Evolutionary conservation across 129 eudicot species (phyloP).

Genomic region (Lactuca sativa): DNA sequence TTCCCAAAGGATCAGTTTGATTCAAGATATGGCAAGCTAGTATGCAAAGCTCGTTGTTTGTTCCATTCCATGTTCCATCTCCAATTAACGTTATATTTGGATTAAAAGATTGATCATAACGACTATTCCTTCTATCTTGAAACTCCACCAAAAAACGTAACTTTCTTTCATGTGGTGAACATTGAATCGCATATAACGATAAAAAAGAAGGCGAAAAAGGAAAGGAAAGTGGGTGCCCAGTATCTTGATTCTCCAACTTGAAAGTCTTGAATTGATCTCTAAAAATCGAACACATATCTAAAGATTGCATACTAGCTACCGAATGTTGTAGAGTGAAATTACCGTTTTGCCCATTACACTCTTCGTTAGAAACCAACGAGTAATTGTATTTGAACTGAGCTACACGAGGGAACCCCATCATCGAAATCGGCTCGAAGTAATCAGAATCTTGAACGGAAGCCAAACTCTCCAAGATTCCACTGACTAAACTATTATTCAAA

Average conservation of each 20-base stretch:
- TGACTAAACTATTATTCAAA: conserved; percentile 47
- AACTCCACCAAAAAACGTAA: conserved; percentile 44
- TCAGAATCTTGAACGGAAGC: conserved; percentile 30
- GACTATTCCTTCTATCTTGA: conserved; percentile 27
- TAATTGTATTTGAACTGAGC: conserved; percentile 40
- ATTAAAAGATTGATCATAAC: conserved; percentile 29
- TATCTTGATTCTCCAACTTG: conserved; percentile 40
- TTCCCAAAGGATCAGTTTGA: conserved; percentile 23
- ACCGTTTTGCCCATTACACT: conserved; percentile 10
- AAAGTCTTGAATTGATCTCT: conserved; percentile 10
- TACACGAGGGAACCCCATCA: conserved; percentile 46
- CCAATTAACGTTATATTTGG: conserved; percentile 48
- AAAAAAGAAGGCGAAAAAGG: conserved; percentile 26
- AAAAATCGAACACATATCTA: conserved; percentile 38
- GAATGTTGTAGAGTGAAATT: conserved; percentile 6
- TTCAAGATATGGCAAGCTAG: conserved; percentile 53
- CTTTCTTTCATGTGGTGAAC: conserved; percentile 34
- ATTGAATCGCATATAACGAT: conserved; percentile 47
- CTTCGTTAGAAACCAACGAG: conserved; percentile 46
- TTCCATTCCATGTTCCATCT: conserved; percentile 73
- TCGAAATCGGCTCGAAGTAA: conserved; percentile 56
- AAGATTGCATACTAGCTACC: conserved; percentile 31
- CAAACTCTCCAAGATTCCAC: conserved; percentile 61
- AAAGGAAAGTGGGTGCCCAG: conserved; percentile 17
- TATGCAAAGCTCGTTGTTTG: conserved; percentile 39